Base-by-base conservation (phyloP, 768 basidiomycete genomes). In the Lyophyllum shimeji region DNA sequence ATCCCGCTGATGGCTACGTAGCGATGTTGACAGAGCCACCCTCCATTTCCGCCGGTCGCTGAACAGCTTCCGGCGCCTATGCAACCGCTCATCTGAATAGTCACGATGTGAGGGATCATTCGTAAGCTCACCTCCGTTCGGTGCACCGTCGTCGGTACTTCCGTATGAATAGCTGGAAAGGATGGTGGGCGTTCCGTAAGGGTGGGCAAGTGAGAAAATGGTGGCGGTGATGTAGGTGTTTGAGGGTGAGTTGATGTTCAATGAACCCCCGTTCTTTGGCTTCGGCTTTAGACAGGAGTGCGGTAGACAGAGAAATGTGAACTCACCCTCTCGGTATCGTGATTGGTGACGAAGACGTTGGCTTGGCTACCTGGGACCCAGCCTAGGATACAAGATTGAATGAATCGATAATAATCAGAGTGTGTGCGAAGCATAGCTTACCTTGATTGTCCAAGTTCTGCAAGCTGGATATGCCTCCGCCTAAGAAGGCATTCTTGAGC, bases 1-100 rank as follows among this genome's bases (percentile, higher is more conserved):
- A 87, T 85, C 4, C 85, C 85, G 2, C 74, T 68, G 40, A 87
- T 71, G 4, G 84, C 77, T 3, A 74, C 62, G 72, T 76, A 84
- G 4, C 86, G 81, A 60, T 88, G 86, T 61, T 88, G 85, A 64
- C 85, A 87, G 33, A 82, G 69, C 84, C 84, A 87, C 1, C 84
- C 83, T n/a, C 74, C 75, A n/a, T 72, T 65, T 2, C 83, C 85
- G 9, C 76, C 77, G 17, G 67, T 81, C 0, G 71, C 70, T 4
- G 74, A 73, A 62, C 85, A 87, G 1, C 80, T 76, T 29, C 83
- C 84, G 2, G 66, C 49, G 33, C 75, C 80, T 80, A 50, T 1
- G 17, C 15, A 53, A 23, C 12, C 11, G 17, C 3, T 27, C 6
- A 3, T 45, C 18, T 24, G 7, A 29, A 29, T 5, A 18, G 8